Evolutionary conservation across 2,329 filamentous ascomycete species (phyloP).

Genomic region (Hymenoscyphus fructigenus): DNA sequence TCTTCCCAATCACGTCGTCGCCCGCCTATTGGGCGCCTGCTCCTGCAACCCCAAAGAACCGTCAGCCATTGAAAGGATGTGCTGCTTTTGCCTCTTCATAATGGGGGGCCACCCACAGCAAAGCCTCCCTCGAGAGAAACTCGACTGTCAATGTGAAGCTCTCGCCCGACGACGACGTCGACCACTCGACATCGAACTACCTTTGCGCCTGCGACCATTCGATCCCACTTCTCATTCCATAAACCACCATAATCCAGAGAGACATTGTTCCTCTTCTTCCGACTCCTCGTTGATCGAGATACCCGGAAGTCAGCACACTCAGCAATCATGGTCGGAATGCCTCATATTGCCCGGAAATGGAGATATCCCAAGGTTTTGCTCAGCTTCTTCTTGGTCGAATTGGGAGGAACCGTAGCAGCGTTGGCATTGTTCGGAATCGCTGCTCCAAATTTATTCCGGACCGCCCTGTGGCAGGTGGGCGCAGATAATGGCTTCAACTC

Average conservation of each 20-base stretch:
- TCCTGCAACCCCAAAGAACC: slow-evolving; percentile 1
- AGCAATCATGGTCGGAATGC: slow-evolving; percentile 19
- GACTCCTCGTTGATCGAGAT: slow-evolving; percentile 19
- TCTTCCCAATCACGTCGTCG: slow-evolving; percentile 5
- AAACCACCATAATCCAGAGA: not conserved
- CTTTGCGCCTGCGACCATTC: slow-evolving; percentile 13
- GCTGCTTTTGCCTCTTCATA: slow-evolving; percentile 10
- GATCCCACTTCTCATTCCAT: not conserved
- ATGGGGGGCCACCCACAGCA: slow-evolving; percentile 9
- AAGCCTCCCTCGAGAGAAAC: slow-evolving; percentile 2
- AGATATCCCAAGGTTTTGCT: slow-evolving; percentile 46
- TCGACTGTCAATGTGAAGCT: slow-evolving; percentile 17
- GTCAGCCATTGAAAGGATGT: slow-evolving; percentile 9
- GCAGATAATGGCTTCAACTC: slow-evolving; percentile 72
- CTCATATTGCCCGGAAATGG: slow-evolving; percentile 41
- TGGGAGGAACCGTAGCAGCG: slow-evolving; percentile 61
- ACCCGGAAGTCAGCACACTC: slow-evolving; percentile 9
- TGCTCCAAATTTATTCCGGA: slow-evolving; percentile 70
- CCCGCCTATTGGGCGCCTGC: slow-evolving; percentile 12
- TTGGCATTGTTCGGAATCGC: slow-evolving; percentile 72
- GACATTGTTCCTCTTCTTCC: not conserved
- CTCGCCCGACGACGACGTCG: slow-evolving; percentile 18
- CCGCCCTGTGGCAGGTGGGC: slow-evolving; percentile 71
- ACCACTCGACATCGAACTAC: slow-evolving; percentile 15
- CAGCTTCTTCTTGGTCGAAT: slow-evolving; percentile 62